Base-by-base conservation (phyloP, 2,329 filamentous ascomycete genomes). In the Fusarium denticulatum region DNA sequence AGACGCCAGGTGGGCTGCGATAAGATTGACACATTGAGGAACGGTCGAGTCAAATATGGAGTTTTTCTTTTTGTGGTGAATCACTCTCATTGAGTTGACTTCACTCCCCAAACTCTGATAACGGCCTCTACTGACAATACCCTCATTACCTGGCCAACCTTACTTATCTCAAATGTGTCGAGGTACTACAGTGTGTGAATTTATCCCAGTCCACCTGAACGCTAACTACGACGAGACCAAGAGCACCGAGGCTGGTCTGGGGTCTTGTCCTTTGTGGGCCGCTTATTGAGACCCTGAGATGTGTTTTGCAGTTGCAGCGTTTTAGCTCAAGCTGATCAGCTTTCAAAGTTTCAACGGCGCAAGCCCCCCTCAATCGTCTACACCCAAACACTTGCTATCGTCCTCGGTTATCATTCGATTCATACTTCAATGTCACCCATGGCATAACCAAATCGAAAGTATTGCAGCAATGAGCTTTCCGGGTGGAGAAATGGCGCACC, bases 401-500 rank as follows among this genome's bases (percentile, higher is more conserved):
- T 50, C 45, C 47, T 49, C 52, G 26, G 28, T 32, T 45, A 24
- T 52, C 52, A 40, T 39, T 47, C 30, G 37, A 50, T 47, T 36
- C 30, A 45, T 46, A 73, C n/a, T 28, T 24, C 42, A 32, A 56
- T 55, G 50, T 37, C 68, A 42, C 46, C 46, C 46, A 64, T 32
- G 58, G 67, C 59, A 69, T 76, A 68, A 66, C 71, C 71, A 49
- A 49, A 45, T 60, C 47, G 37, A 72, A 39, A 67, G 69, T 61
- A 57, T 69, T 76, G 74, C 75, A 72, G 69, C 70, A 66, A 57
- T 68, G 76, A 75, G 69, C 63, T 69, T 49, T 56, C 42, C 37
- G 60, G 46, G 76, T 78, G 76, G 73, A 78, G 73, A 55, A 70
- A 76, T 76, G 76, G 76, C 73, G 71, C 74, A 74, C 73, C 72